Evolutionary conservation across 805 yeast species (phyloP).

Genomic region (Schwanniomyces occidentalis): DNA sequence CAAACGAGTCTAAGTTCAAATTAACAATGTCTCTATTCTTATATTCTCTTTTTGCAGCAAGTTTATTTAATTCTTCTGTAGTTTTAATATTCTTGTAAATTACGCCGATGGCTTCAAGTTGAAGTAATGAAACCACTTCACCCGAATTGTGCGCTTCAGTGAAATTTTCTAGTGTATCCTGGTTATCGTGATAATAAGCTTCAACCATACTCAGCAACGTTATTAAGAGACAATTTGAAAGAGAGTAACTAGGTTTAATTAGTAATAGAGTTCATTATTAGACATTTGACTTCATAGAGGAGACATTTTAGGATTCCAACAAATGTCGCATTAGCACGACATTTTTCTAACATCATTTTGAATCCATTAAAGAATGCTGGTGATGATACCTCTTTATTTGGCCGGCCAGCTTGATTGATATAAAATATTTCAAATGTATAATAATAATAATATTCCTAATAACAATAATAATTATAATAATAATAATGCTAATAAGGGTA

Average conservation of each 20-base stretch:
- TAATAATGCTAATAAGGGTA: conserved; percentile 3
- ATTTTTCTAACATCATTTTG: too few relatives aligned
- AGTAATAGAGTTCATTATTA: too few relatives aligned
- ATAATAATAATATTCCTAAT: conserved; percentile 6
- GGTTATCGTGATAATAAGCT: conserved; percentile 66
- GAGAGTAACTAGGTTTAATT: too few relatives aligned
- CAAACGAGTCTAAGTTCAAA: conserved; percentile 60
- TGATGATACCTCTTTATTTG: background rate
- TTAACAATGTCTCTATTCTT: conserved; percentile 75
- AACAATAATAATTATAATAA: conserved; percentile 1
- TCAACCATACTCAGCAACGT: conserved; percentile 25
- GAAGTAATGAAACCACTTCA: conserved; percentile 45
- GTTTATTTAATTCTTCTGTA: conserved; percentile 55
- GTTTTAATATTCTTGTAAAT: conserved; percentile 54
- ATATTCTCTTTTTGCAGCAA: conserved; percentile 73
- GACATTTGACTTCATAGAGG: too few relatives aligned
- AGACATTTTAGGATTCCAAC: too few relatives aligned
- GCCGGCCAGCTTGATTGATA: too few relatives aligned
- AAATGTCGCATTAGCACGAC: too few relatives aligned
- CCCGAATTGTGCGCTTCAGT: conserved; percentile 78
- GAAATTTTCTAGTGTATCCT: conserved; percentile 53
- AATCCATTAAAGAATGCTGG: background rate
- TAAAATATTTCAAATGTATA: conserved; percentile 9
- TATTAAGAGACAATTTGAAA: too few relatives aligned
- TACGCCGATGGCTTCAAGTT: conserved; percentile 65